A percentile compares a stretch with the other conserved stretches of the same genome.
Conservation (phyloP, 768 basidiomycete genomes). For the Boletus barrowsii region DNA sequence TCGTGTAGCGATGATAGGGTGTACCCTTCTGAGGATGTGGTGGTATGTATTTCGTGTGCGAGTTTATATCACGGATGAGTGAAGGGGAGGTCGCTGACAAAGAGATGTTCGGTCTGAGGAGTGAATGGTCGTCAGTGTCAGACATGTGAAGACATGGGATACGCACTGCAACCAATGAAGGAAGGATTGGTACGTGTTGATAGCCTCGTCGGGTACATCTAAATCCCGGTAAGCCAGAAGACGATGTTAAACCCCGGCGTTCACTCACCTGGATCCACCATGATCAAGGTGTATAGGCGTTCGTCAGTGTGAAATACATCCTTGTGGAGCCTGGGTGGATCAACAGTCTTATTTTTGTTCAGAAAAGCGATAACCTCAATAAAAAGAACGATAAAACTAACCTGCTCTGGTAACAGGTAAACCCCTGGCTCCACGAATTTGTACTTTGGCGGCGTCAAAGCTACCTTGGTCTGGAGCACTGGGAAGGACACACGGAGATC, state of each 20-base stretch:
- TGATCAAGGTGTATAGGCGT: conserved; percentile 80
- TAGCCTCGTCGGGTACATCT: conserved; percentile 82
- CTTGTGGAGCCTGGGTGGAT: conserved; percentile 62
- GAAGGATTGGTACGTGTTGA: conserved; percentile 62
- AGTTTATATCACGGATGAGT: conserved; percentile 40
- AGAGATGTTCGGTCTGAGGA: conserved; percentile 71
- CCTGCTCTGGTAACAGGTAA: conserved; percentile 68
- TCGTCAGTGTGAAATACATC: conserved; percentile 82
- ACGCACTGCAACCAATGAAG: conserved; percentile 85
- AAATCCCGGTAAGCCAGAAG: conserved; percentile 7
- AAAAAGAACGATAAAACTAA: conserved; percentile 26
- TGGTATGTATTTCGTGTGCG: conserved; percentile 77
- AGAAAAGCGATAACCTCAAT: background rate
- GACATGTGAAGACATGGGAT: background rate
- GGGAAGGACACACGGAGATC: conserved; percentile 69
- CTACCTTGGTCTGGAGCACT: conserved; percentile 21
- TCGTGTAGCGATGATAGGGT: conserved; percentile 84
- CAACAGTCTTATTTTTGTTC: conserved; percentile 48
- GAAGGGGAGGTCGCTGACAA: conserved; percentile 57
- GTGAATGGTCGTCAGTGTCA: background rate
- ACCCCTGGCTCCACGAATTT: conserved; percentile 65
- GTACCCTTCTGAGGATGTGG: conserved; percentile 91
- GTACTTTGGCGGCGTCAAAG: conserved; percentile 25
- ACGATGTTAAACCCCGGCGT: conserved; percentile 7
- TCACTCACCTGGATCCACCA: conserved; percentile 79